Conservation (phyloP, 768 basidiomycete species). For the Termitomyces titanicus region DNA sequence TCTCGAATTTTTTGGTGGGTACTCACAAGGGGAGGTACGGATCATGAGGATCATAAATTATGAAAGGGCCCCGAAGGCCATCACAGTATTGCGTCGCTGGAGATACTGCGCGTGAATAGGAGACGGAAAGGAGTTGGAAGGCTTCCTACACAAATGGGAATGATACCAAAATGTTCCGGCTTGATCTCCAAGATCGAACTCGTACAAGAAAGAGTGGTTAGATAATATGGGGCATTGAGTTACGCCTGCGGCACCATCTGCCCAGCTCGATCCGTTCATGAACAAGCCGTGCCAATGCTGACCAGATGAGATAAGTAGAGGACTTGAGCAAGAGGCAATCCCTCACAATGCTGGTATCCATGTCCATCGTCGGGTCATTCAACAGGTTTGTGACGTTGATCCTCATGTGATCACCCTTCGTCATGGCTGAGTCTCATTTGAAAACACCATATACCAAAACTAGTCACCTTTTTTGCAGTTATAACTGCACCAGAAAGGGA, state of each 20-base stretch:
- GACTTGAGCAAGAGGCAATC: neutral
- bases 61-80: neutral
- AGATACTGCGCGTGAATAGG: neutral
- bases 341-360: neutral
- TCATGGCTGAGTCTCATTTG: neutral
- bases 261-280: neutral
- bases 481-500: neutral
- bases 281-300: neutral
- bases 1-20: too few species aligned
- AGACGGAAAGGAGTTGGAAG: neutral
- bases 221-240: neutral
- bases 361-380: neutral
- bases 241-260: neutral
- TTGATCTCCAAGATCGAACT: neutral
- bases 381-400: neutral
- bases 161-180: conserved; percentile 2
- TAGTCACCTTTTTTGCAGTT: neutral
- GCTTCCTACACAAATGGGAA: neutral
- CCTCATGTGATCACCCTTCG: neutral
- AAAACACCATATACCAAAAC: too few species aligned
- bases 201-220: neutral
- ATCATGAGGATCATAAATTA: neutral
- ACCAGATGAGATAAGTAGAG: neutral
- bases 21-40: neutral
- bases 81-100: conserved; percentile 2